phyloP scores from a whole-genome alignment of 2,329 filamentous ascomycete species.

The Aspergillus ochraceoroseus region DNA sequence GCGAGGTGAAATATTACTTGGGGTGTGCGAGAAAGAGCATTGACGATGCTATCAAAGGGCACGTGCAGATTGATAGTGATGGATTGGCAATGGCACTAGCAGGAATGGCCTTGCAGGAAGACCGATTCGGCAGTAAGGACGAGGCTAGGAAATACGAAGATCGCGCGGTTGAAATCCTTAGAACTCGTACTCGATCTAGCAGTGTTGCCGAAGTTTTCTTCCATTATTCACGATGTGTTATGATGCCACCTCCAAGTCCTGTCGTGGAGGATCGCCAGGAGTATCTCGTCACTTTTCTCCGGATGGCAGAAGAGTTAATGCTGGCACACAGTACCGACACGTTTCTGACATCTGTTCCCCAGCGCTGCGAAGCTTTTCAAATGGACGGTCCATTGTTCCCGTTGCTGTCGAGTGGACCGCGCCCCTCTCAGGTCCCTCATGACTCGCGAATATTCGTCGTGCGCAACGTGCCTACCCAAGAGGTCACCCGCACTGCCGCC shows the following conservation, averaged over 20 bases:
- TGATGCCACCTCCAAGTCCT: conserved; percentile 25
- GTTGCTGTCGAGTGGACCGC: conserved; percentile 41
- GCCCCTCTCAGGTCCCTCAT: conserved; percentile 36
- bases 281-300: conserved; percentile 36
- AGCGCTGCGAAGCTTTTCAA: conserved; percentile 31
- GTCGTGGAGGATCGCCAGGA: conserved; percentile 21
- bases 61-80: conserved; percentile 25
- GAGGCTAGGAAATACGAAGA: conserved; percentile 28
- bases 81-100: conserved; percentile 33
- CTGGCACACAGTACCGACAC: conserved; percentile 25
- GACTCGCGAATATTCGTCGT: conserved; percentile 38
- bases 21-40: conserved; percentile 27
- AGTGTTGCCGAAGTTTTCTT: conserved; percentile 28
- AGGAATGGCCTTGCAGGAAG: conserved; percentile 38
- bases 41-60: conserved; percentile 24
- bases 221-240: conserved; percentile 35
- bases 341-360: conserved; percentile 29
- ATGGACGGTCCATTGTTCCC: conserved; percentile 39
- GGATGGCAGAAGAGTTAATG: conserved; percentile 35
- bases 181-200: conserved; percentile 26
- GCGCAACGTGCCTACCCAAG: conserved; percentile 30
- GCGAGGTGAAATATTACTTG: conserved; percentile 30
- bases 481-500: conserved; percentile 35
- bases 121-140: conserved; percentile 35
- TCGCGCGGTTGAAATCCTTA: conserved; percentile 32